phyloP scores from a whole-genome alignment of 2,329 filamentous ascomycete species.

The Alternaria sp. region DNA sequence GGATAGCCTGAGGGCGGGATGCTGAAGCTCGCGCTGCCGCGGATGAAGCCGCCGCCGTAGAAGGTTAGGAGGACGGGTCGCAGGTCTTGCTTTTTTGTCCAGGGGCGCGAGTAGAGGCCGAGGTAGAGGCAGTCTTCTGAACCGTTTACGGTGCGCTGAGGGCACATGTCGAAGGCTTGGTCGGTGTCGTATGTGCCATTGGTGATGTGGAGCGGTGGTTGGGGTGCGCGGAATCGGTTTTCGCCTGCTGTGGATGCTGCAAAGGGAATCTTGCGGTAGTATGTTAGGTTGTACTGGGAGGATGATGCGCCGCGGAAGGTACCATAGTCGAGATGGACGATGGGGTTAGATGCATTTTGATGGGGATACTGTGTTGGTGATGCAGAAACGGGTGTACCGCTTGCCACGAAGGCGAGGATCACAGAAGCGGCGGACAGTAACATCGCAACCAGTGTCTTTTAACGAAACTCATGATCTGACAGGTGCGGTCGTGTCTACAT shows the following conservation, averaged over 20 bases:
- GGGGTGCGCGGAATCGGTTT: slow-evolving; percentile 67
- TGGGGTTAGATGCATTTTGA: slow-evolving; percentile 21
- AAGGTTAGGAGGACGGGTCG: slow-evolving; percentile 67
- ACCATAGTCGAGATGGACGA: slow-evolving; percentile 43
- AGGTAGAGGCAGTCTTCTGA: slow-evolving; percentile 70
- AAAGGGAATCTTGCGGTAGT: slow-evolving; percentile 68
- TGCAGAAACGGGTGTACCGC: slow-evolving; percentile 8
- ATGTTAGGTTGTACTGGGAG: slow-evolving; percentile 61
- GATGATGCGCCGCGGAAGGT: slow-evolving; percentile 62
- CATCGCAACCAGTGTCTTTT: slow-evolving; percentile 15
- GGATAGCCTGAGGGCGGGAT: slow-evolving; percentile 65
- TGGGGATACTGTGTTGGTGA: slow-evolving; percentile 9
- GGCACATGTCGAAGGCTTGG: slow-evolving; percentile 64
- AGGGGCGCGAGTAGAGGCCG: slow-evolving; percentile 65
- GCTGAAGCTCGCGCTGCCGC: slow-evolving; percentile 62
- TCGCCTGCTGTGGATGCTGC: slow-evolving; percentile 63
- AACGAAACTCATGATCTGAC: neutral
- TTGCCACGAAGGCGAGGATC: slow-evolving; percentile 12
- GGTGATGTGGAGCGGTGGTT: slow-evolving; percentile 59
- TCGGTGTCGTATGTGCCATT: slow-evolving; percentile 63
- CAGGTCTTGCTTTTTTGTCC: slow-evolving; percentile 50
- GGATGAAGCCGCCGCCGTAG: slow-evolving; percentile 67
- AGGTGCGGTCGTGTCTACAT: neutral
- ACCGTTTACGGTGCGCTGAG: slow-evolving; percentile 61
- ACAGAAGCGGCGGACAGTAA: slow-evolving; percentile 6